These are phyloP conservation scores for Monilinia aucupariae DNA, from an alignment of 2,329 filamentous ascomycete species.

Conservation along the genomic window DNA sequence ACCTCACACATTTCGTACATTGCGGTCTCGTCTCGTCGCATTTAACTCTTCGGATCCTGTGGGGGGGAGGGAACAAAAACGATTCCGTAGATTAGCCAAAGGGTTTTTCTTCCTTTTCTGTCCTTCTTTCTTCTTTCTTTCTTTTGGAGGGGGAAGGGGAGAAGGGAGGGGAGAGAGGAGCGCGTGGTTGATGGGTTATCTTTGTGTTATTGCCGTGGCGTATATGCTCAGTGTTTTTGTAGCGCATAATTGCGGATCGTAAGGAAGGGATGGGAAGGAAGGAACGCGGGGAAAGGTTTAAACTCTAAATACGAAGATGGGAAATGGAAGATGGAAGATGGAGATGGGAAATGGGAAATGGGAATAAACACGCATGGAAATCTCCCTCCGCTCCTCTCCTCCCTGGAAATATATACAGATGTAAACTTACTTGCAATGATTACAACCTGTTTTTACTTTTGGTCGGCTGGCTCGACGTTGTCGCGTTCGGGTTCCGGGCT, in stretches of 20 bases:
- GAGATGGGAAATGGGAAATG: too few relatives aligned
- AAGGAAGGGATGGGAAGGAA: too few relatives aligned
- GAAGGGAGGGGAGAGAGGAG: too few relatives aligned
- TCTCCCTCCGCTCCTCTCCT: too few relatives aligned
- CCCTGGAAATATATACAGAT: not conserved
- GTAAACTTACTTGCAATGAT: constrained; percentile 58
- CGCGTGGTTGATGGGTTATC: too few relatives aligned
- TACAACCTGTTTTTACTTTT: constrained; percentile 62
- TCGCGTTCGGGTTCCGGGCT: constrained; percentile 1
- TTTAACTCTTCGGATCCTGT: constrained; percentile 56
- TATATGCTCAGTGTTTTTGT: too few relatives aligned
- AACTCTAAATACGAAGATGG: constrained; percentile 1
- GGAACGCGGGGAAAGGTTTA: constrained; percentile 5
- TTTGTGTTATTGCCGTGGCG: too few relatives aligned
- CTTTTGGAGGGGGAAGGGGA: too few relatives aligned
- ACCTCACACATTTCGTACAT: constrained; percentile 55
- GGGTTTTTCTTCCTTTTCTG: not conserved
- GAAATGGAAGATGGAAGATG: not conserved
- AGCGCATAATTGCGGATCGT: too few relatives aligned
- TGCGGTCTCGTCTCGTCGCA: constrained; percentile 59
- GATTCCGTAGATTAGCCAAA: constrained; percentile 13
- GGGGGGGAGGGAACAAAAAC: not conserved
- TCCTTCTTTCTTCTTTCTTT: not conserved
- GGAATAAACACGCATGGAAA: too few relatives aligned
- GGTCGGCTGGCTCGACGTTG: constrained; percentile 32